Evolutionary conservation across 2,329 filamentous ascomycete genomes (phyloP).

Genomic region (Teratosphaeria pseudoeucalypti): DNA sequence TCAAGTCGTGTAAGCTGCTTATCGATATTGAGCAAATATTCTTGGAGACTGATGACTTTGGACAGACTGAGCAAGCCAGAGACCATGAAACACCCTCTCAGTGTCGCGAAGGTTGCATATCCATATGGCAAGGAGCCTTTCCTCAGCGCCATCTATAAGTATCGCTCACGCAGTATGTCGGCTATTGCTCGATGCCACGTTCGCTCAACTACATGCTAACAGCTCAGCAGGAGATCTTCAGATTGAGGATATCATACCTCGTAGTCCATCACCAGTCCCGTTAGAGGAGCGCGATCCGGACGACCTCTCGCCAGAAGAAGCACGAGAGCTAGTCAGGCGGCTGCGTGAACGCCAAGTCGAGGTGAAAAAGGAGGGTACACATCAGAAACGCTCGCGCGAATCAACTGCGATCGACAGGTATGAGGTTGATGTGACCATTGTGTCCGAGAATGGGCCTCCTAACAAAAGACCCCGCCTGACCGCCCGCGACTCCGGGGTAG

Average conservation of each 20-base stretch:
- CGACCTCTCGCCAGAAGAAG: constrained; percentile 14
- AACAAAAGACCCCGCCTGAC: constrained; percentile 7
- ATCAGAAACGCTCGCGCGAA: constrained; percentile 6
- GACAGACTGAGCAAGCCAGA: neutral
- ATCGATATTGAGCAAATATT: neutral
- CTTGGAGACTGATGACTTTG: neutral
- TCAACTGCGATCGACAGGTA: constrained; percentile 2
- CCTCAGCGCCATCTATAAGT: constrained; percentile 16
- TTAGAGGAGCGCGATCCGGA: constrained; percentile 19
- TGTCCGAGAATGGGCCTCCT: constrained; percentile 1
- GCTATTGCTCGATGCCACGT: neutral
- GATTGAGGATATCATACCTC: constrained; percentile 18
- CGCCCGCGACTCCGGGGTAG: constrained; percentile 11
- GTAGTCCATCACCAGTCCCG: constrained; percentile 15
- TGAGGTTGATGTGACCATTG: constrained; percentile 10
- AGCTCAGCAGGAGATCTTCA: constrained; percentile 15
- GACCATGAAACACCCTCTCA: neutral
- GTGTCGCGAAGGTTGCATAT: neutral
- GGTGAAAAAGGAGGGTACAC: constrained; percentile 10
- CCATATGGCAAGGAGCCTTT: constrained; percentile 13
- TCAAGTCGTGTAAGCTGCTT: constrained; percentile 12
- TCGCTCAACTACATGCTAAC: constrained; percentile 1
- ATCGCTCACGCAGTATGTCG: constrained; percentile 17
- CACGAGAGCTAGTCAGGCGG: constrained; percentile 13
- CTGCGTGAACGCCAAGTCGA: constrained; percentile 1